phyloP scores from a whole-genome alignment of 306 rosid genomes.

The Lathyrus tuberosus region DNA sequence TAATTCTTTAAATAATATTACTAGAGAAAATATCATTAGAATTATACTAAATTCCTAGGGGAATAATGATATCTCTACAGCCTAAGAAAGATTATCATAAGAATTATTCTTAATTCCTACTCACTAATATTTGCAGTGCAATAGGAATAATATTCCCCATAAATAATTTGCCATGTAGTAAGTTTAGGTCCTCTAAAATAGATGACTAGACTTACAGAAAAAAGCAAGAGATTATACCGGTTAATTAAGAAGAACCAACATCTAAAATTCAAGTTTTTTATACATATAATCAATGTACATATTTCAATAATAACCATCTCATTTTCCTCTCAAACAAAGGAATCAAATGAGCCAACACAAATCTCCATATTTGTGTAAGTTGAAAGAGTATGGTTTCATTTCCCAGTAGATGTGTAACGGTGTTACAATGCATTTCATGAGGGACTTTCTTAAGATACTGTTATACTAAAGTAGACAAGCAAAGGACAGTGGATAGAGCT shows the following conservation, averaged over 20 bases:
- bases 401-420: not conserved
- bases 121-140: not conserved
- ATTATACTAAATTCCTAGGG: no score
- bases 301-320: not conserved
- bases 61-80: no score
- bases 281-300: conserved; percentile 11
- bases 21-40: no score
- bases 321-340: not conserved
- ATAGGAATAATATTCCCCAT: not conserved
- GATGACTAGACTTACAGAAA: not conserved
- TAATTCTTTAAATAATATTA: no score
- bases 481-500: conserved; percentile 15
- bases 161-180: not conserved
- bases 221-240: not conserved
- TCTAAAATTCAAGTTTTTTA: not conserved
- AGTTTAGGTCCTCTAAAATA: not conserved
- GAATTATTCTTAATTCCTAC: no score
- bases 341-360: not conserved
- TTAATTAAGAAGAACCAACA: not conserved
- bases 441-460: not conserved
- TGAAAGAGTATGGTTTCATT: not conserved
- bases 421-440: conserved; percentile 7
- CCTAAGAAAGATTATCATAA: no score
- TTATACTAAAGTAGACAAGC: conserved; percentile 6
- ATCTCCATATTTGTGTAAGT: not conserved